Evolutionary conservation across 805 yeast species (phyloP).

Genomic region (Kazachstania martiniae): DNA sequence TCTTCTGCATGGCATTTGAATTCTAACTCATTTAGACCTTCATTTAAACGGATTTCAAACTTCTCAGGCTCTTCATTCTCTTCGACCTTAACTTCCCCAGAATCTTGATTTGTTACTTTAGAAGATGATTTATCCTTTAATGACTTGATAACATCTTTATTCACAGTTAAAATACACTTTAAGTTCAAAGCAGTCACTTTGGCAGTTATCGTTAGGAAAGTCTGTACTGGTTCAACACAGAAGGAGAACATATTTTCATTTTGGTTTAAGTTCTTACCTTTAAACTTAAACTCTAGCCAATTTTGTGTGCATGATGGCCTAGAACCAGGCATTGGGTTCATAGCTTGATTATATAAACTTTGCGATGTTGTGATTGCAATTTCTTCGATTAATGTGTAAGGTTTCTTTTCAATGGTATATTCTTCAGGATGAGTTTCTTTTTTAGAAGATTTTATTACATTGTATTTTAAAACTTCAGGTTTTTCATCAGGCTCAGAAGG

Average conservation of each 20-base stretch:
- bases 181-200: slow-evolving; percentile 7
- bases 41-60: slow-evolving; percentile 22
- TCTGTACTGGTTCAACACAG: slow-evolving; percentile 23
- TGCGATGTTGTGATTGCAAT: slow-evolving; percentile 20
- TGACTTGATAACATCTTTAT: slow-evolving; percentile 14
- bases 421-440: slow-evolving; percentile 14
- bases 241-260: slow-evolving; percentile 22
- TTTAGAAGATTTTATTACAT: slow-evolving; percentile 19
- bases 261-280: slow-evolving; percentile 16
- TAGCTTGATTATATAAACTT: slow-evolving; percentile 20
- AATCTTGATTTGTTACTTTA: background rate
- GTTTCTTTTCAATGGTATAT: slow-evolving; percentile 13
- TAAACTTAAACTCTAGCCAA: slow-evolving; percentile 24
- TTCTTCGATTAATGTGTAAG: slow-evolving; percentile 16
- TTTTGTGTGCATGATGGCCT: slow-evolving; percentile 22
- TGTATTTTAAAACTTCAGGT: slow-evolving; percentile 19
- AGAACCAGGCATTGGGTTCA: slow-evolving; percentile 21
- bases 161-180: slow-evolving; percentile 10
- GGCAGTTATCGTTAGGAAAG: slow-evolving; percentile 18
- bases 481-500: slow-evolving; percentile 12
- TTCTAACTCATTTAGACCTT: slow-evolving; percentile 24
- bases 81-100: background rate
- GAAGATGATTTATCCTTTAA: slow-evolving; percentile 3
- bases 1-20: slow-evolving; percentile 12
- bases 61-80: slow-evolving; percentile 7